These are phyloP conservation scores for Penstemon barbatus DNA, from an alignment of 257 asterid genomes.

Conservation along the genomic window DNA sequence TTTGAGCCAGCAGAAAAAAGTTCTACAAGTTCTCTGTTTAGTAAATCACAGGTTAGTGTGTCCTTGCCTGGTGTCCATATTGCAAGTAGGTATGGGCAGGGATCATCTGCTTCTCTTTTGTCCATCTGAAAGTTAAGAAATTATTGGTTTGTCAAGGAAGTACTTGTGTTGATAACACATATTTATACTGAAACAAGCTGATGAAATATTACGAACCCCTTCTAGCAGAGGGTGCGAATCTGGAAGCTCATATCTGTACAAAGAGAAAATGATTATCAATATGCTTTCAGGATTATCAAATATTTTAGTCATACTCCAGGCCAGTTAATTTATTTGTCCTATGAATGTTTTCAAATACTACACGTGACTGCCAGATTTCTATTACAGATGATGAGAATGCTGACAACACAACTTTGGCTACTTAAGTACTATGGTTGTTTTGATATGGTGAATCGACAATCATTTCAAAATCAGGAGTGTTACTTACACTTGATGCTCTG, in stretches of 20 bases:
- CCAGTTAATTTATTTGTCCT: constrained; percentile 4
- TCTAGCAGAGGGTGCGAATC: constrained; percentile 84
- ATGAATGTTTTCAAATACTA: background rate
- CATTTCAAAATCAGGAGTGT: constrained; percentile 18
- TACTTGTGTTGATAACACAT: constrained; percentile 13
- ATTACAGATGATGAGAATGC: constrained; percentile 10
- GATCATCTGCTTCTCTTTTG: constrained; percentile 91
- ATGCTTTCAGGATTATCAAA: constrained; percentile 9
- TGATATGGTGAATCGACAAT: constrained; percentile 19
- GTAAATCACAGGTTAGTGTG: constrained; percentile 4
- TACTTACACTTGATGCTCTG: constrained; percentile 98
- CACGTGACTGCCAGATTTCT: constrained; percentile 13
- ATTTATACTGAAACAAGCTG: constrained; percentile 20
- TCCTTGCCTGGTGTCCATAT: constrained; percentile 96
- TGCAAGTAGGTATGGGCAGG: constrained; percentile 87
- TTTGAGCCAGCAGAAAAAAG: constrained; percentile 11
- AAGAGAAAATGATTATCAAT: constrained; percentile 32
- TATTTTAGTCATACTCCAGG: constrained; percentile 10
- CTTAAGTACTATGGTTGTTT: constrained; percentile 12
- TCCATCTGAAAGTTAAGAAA: constrained; percentile 64
- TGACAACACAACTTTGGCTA: constrained; percentile 1
- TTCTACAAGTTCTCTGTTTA: background rate
- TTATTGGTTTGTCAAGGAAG: constrained; percentile 22
- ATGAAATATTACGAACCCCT: constrained; percentile 60
- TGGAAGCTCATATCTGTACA: constrained; percentile 91